Percentiles rank a stretch among this genome's conserved stretches.
phyloP scores from a whole-genome alignment of 495 filamentous ascomycete genomes.

The Tuber indicum region DNA sequence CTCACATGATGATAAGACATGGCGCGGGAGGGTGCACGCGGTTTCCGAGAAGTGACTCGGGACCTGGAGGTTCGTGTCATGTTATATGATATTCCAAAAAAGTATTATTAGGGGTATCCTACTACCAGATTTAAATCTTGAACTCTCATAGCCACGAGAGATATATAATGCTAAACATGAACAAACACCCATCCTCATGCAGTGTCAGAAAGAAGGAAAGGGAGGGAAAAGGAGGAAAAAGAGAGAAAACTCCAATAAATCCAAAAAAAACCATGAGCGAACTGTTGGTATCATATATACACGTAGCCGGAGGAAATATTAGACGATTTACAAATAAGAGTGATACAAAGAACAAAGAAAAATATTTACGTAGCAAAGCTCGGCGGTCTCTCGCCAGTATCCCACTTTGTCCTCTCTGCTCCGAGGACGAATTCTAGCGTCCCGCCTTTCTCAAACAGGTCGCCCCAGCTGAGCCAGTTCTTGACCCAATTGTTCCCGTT shows the following conservation, averaged over 20 bases:
- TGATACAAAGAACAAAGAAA: neutral
- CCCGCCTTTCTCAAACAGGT: slow-evolving; percentile 59
- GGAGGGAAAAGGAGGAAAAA: neutral
- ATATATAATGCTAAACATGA: neutral
- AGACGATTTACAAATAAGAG: neutral
- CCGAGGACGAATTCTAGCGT: slow-evolving; percentile 59
- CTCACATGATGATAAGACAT: no score
- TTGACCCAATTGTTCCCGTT: slow-evolving; percentile 51
- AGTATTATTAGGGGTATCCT: neutral
- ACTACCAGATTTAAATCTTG: neutral
- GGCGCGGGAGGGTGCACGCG: neutral
- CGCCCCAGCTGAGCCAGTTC: slow-evolving; percentile 58
- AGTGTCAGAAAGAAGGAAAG: neutral
- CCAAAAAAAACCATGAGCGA: neutral
- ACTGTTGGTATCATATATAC: neutral
- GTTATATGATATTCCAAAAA: no score
- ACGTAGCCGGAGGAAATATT: neutral
- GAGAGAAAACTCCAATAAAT: neutral
- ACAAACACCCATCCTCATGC: neutral
- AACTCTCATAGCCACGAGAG: neutral
- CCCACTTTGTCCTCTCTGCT: slow-evolving; percentile 50
- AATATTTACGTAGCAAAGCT: slow-evolving; percentile 23
- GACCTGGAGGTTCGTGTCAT: neutral
- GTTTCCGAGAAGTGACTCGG: neutral
- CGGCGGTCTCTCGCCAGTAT: slow-evolving; percentile 54